phyloP scores from a whole-genome alignment of 176 grass and related monocot species.

The Oryza rufipogon region DNA sequence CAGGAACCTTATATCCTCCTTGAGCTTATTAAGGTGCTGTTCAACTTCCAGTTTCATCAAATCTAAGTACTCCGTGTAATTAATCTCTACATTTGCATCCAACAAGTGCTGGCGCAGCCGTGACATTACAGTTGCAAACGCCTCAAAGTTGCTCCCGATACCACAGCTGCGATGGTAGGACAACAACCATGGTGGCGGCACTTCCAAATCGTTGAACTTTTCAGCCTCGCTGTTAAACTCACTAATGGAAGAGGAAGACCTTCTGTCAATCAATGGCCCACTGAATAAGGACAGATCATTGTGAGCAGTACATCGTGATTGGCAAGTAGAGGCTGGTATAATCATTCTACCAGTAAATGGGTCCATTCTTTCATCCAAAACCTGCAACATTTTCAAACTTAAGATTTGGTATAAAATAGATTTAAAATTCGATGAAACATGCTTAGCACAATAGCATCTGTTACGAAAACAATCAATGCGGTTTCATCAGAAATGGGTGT shows the following conservation, averaged over 20 bases:
- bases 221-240: not conserved
- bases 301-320: conserved; percentile 26
- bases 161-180: conserved; percentile 28
- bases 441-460: not conserved
- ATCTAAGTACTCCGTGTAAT: conserved; percentile 46
- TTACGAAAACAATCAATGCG: not conserved
- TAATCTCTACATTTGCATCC: conserved; percentile 45
- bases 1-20: conserved; percentile 52
- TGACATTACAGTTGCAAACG: conserved; percentile 40
- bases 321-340: not conserved
- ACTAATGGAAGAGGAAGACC: not conserved
- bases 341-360: conserved; percentile 31
- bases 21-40: conserved; percentile 61
- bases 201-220: conserved; percentile 6
- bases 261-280: not conserved
- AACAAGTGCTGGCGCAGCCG: conserved; percentile 39
- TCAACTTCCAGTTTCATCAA: conserved; percentile 57
- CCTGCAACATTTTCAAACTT: conserved; percentile 28
- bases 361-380: conserved; percentile 48
- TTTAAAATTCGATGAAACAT: not conserved
- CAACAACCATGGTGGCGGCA: not conserved
- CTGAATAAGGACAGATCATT: conserved; percentile 19
- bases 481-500: not conserved
- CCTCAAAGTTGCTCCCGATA: conserved; percentile 22
- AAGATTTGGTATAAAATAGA: not conserved